These are phyloP conservation scores for Cubamyces sp. DNA, from an alignment of 768 basidiomycete species.

Conservation along the genomic window DNA sequence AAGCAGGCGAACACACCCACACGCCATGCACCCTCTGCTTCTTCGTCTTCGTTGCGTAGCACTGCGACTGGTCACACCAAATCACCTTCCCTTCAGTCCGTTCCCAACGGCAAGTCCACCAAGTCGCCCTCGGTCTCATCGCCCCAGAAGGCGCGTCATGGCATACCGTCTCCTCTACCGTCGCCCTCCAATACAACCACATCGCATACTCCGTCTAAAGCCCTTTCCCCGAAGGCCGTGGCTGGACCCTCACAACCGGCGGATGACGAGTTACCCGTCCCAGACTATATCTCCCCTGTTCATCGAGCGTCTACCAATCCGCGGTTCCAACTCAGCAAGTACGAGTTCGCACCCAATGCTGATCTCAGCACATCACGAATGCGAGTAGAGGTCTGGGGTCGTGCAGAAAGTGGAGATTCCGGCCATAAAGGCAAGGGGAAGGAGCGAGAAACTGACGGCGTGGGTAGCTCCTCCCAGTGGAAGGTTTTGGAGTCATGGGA, in stretches of 20 bases:
- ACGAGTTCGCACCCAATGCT: constrained; percentile 58
- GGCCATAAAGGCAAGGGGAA: constrained; percentile 46
- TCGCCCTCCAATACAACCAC: constrained; percentile 1
- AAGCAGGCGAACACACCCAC: constrained; percentile 14
- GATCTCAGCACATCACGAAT: constrained; percentile 57
- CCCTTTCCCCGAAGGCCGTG: not conserved
- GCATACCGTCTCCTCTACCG: constrained; percentile 12
- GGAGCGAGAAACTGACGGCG: constrained; percentile 43
- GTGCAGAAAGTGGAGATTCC: constrained; percentile 18
- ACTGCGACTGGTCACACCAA: constrained; percentile 9
- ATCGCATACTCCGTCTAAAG: not conserved
- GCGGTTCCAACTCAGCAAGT: constrained; percentile 61
- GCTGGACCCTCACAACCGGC: not conserved
- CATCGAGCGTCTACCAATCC: constrained; percentile 89
- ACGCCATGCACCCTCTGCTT: constrained; percentile 16
- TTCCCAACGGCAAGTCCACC: not conserved
- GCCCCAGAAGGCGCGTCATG: constrained; percentile 19
- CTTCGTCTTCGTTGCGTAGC: constrained; percentile 1
- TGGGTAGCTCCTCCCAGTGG: constrained; percentile 51
- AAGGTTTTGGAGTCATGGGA: constrained; percentile 69
- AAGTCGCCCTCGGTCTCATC: constrained; percentile 27
- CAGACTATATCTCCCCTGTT: constrained; percentile 78
- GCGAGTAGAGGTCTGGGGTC: constrained; percentile 64
- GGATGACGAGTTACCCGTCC: constrained; percentile 27
- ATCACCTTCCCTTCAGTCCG: constrained; percentile 21